Evolutionary conservation across 2,329 filamentous ascomycete genomes (phyloP).

Genomic region (Epichloe gansuensis): DNA sequence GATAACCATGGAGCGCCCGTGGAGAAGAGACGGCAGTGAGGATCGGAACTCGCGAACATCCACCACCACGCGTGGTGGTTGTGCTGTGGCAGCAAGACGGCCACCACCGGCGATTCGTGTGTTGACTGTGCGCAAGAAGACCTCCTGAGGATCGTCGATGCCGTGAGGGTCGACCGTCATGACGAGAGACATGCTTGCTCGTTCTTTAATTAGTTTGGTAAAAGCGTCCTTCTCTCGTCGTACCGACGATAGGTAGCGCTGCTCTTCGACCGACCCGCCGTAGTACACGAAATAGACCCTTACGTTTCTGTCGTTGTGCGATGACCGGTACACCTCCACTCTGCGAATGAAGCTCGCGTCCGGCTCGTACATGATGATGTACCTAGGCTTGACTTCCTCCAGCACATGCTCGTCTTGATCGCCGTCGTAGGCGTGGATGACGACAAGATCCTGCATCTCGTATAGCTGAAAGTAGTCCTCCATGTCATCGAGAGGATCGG

Average conservation of each 20-base stretch:
- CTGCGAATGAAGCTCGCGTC: slow-evolving; percentile 87
- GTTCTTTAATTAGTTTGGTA: slow-evolving; percentile 86
- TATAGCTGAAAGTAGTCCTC: slow-evolving; percentile 86
- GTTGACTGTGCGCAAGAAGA: slow-evolving; percentile 88
- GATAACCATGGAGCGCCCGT: slow-evolving; percentile 76
- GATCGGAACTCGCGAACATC: slow-evolving; percentile 95
- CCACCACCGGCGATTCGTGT: slow-evolving; percentile 93
- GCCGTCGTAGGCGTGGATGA: slow-evolving; percentile 87
- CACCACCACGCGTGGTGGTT: slow-evolving; percentile 82
- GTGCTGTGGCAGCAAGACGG: slow-evolving; percentile 65
- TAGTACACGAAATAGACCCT: slow-evolving; percentile 97
- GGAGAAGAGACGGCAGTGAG: slow-evolving; percentile 77
- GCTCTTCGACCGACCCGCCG: slow-evolving; percentile 85
- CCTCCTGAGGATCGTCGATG: slow-evolving; percentile 71
- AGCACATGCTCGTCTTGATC: slow-evolving; percentile 95
- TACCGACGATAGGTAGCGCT: slow-evolving; percentile 78
- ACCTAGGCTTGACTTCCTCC: slow-evolving; percentile 83
- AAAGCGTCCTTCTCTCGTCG: slow-evolving; percentile 96
- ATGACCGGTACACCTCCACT: slow-evolving; percentile 91
- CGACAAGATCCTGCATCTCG: slow-evolving; percentile 77
- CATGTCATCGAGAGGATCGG: slow-evolving; percentile 77
- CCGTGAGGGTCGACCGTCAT: slow-evolving; percentile 59
- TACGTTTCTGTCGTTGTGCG: slow-evolving; percentile 78
- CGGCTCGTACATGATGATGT: slow-evolving; percentile 98
- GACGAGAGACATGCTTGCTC: slow-evolving; percentile 82